phyloP scores from a whole-genome alignment of 106 monocot species.

The Amphibolis antarctica region DNA sequence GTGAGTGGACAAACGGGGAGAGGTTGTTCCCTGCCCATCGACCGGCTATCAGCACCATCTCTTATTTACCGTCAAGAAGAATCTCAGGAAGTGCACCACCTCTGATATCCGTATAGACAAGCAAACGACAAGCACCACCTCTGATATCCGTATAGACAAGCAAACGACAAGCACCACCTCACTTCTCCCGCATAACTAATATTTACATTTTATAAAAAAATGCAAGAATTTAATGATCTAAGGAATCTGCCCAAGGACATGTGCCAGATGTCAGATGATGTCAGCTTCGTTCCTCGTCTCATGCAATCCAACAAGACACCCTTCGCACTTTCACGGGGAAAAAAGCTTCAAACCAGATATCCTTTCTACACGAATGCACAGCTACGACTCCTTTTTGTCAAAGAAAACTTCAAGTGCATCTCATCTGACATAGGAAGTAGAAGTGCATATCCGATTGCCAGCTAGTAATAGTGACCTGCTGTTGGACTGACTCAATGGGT shows the following conservation, averaged over 20 bases:
- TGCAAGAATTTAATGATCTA: slow-evolving; percentile 1
- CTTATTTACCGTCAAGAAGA: not conserved
- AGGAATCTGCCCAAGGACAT: not conserved
- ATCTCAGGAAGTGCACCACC: not conserved
- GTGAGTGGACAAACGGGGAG: not conserved
- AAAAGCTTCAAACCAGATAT: slow-evolving; percentile 6
- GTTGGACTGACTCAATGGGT: not conserved
- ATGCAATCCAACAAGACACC: slow-evolving; percentile 1
- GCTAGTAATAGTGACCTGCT: not conserved
- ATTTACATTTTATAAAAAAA: slow-evolving; percentile 9
- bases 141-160: not conserved
- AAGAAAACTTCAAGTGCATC: too few relatives aligned
- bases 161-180: not conserved
- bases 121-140: not conserved
- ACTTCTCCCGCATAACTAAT: slow-evolving; percentile 1
- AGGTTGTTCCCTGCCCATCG: not conserved
- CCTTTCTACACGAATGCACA: not conserved
- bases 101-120: not conserved
- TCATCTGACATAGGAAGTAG: not conserved
- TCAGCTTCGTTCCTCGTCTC: not conserved
- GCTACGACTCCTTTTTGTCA: not conserved
- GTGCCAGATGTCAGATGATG: slow-evolving; percentile 8
- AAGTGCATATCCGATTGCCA: not conserved
- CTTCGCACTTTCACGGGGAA: not conserved
- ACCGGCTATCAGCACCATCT: not conserved